Evolutionary conservation across 1,284 basidiomycete species (phyloP).

Genomic region (Laetiporus sulphureus): DNA sequence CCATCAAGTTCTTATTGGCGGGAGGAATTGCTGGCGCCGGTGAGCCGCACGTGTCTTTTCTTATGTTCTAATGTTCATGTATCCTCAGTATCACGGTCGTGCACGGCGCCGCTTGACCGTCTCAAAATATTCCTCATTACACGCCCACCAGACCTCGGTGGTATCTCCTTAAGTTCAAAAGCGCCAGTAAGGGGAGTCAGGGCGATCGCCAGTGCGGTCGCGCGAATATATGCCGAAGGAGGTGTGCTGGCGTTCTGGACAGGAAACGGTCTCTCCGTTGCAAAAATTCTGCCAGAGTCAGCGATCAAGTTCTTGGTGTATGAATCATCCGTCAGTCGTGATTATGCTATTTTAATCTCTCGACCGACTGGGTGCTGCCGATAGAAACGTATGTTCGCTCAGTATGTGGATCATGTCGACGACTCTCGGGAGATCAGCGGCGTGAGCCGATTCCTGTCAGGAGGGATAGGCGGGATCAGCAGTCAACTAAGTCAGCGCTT

Average conservation of each 20-base stretch:
- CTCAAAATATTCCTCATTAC: slow-evolving; percentile 98
- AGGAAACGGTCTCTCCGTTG: slow-evolving; percentile 74
- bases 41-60: slow-evolving; percentile 29
- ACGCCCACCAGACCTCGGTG: slow-evolving; percentile 61
- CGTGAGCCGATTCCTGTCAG: slow-evolving; percentile 88
- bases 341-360: slow-evolving; percentile 7
- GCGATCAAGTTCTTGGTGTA: slow-evolving; percentile 98
- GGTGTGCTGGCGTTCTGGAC: slow-evolving; percentile 94
- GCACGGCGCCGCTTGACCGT: slow-evolving; percentile 96
- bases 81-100: slow-evolving; percentile 79
- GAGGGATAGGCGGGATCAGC: slow-evolving; percentile 91
- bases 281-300: slow-evolving; percentile 95
- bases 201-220: slow-evolving; percentile 68
- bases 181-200: slow-evolving; percentile 52
- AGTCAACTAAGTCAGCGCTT: slow-evolving; percentile 78
- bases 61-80: neutral
- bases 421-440: slow-evolving; percentile 90
- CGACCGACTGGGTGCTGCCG: slow-evolving; percentile 8
- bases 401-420: slow-evolving; percentile 86
- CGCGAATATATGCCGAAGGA: slow-evolving; percentile 80
- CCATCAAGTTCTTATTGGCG: slow-evolving; percentile 86
- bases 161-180: slow-evolving; percentile 38
- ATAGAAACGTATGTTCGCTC: slow-evolving; percentile 90
- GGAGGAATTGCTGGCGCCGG: slow-evolving; percentile 93
- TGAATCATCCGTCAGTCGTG: slow-evolving; percentile 74